Conservation (phyloP, 2,329 filamentous ascomycete species). For the Beauveria varroae region DNA sequence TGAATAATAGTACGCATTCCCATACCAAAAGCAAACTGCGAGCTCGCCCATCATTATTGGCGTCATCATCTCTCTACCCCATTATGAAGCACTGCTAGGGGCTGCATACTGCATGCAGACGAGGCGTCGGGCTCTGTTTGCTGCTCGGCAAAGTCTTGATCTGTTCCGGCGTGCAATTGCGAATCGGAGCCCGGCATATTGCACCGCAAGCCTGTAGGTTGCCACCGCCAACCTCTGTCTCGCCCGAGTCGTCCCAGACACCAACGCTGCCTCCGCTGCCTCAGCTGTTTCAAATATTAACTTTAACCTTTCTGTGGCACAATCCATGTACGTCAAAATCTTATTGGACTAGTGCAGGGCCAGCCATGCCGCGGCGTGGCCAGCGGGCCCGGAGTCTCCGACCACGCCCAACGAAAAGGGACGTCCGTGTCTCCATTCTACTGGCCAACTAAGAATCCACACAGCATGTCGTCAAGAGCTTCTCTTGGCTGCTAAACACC, state of each 20-base stretch:
- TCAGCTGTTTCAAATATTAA: slow-evolving; percentile 2
- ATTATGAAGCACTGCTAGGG: background rate
- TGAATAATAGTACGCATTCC: background rate
- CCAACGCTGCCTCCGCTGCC: background rate
- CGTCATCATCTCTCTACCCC: background rate
- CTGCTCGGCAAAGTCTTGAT: background rate
- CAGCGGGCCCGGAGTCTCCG: slow-evolving; percentile 8
- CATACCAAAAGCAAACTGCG: background rate
- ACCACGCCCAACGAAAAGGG: background rate
- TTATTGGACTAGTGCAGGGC: slow-evolving; percentile 1
- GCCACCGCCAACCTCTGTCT: background rate
- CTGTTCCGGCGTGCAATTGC: background rate
- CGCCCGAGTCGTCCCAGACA: background rate
- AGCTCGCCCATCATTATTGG: background rate
- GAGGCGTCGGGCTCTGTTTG: background rate
- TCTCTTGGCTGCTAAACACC: too few relatives aligned
- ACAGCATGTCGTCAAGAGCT: too few relatives aligned
- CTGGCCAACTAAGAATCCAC: background rate
- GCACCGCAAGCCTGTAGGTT: background rate
- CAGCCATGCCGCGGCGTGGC: background rate
- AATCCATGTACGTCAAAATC: background rate
- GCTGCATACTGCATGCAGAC: background rate
- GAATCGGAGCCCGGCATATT: background rate
- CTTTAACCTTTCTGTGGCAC: background rate
- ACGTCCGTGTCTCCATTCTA: background rate